Percentiles rank a stretch among this genome's conserved stretches.
Conservation (phyloP, 1,139 yeast species). For the Candida tropicalis region DNA sequence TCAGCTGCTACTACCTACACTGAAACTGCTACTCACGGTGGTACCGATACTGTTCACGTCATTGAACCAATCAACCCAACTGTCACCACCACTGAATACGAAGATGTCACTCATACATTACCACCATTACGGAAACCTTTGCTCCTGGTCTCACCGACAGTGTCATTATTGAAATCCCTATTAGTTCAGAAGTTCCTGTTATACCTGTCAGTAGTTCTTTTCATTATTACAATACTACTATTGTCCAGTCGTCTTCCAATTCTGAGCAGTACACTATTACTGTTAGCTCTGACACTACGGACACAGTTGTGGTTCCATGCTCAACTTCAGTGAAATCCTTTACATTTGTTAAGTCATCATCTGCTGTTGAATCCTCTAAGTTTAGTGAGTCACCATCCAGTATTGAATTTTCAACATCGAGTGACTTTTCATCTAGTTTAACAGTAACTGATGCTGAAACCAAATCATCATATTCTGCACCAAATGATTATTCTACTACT, state of each 20-base stretch:
- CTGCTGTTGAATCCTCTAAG: background rate
- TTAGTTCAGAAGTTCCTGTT: background rate
- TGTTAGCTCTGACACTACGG: background rate
- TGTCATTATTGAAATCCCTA: constrained; percentile 16
- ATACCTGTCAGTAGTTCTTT: background rate
- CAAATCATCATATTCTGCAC: background rate
- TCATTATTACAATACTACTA: background rate
- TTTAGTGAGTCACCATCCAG: background rate
- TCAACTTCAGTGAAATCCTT: background rate
- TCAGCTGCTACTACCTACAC: background rate
- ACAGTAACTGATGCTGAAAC: background rate
- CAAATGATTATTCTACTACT: background rate
- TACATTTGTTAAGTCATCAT: background rate
- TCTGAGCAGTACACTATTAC: background rate
- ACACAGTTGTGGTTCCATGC: background rate
- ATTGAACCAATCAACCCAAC: background rate
- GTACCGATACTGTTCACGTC: constrained; percentile 10
- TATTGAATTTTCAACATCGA: background rate
- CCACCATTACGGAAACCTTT: constrained; percentile 12
- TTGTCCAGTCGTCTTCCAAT: constrained; percentile 7
- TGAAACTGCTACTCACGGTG: constrained; percentile 12
- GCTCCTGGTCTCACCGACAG: constrained; percentile 8
- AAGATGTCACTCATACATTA: background rate
- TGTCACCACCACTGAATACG: background rate
- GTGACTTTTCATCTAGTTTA: background rate